A percentile compares a stretch with the other conserved stretches of the same genome.
phyloP scores from a whole-genome alignment of 371 early-diverging fungal genomes.

The Cokeromyces recurvatus region DNA sequence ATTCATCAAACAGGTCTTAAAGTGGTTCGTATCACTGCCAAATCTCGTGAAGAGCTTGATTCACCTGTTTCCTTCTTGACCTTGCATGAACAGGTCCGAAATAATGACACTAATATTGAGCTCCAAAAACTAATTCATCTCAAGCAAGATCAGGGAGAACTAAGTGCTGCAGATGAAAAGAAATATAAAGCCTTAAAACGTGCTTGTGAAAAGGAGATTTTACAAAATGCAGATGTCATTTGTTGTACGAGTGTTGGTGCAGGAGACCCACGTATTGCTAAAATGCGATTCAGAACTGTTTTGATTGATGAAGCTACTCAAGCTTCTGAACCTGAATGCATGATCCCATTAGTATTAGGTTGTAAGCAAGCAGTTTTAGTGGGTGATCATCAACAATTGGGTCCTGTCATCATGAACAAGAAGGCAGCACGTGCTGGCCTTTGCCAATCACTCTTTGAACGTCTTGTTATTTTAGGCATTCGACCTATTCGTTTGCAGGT shows the following conservation, averaged over 20 bases:
- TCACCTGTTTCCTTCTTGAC: slow-evolving; percentile 89
- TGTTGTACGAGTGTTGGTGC: slow-evolving; percentile 98
- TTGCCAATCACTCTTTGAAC: slow-evolving; percentile 96
- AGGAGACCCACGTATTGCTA: slow-evolving; percentile 90
- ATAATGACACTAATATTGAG: slow-evolving; percentile 90
- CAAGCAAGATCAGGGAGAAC: slow-evolving; percentile 86
- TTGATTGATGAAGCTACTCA: slow-evolving; percentile 98
- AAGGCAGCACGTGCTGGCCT: slow-evolving; percentile 94
- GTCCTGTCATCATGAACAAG: slow-evolving; percentile 97
- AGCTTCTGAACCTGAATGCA: slow-evolving; percentile 95
- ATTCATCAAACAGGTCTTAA: slow-evolving; percentile 94
- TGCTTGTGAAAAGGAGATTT: slow-evolving; percentile 85
- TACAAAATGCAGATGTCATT: slow-evolving; percentile 94
- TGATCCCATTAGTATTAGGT: slow-evolving; percentile 96
- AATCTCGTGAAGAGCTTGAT: slow-evolving; percentile 91
- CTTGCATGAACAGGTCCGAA: slow-evolving; percentile 92
- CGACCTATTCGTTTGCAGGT: slow-evolving; percentile 94
- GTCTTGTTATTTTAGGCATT: slow-evolving; percentile 88
- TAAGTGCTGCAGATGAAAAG: slow-evolving; percentile 81
- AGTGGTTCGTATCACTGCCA: slow-evolving; percentile 94
- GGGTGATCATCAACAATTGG: slow-evolving; percentile 99
- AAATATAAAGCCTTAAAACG: slow-evolving; percentile 77
- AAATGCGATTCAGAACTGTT: slow-evolving; percentile 88
- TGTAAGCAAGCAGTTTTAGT: slow-evolving; percentile 95
- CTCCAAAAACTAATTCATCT: slow-evolving; percentile 87